Conservation (phyloP, 495 filamentous ascomycete genomes). For the Aspergillus taichungensis region DNA sequence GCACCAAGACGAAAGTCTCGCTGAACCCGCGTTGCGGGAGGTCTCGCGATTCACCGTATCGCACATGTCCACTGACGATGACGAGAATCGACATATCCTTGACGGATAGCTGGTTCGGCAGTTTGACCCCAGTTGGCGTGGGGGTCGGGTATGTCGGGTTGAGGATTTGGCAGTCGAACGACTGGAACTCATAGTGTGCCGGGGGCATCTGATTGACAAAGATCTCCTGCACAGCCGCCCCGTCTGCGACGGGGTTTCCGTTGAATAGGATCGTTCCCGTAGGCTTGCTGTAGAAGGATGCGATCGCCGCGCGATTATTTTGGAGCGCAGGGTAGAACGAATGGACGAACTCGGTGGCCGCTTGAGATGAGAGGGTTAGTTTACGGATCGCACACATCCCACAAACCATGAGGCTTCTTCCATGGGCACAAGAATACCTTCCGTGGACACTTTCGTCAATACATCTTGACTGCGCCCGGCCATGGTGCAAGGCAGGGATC, state of each 20-base stretch:
- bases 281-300: slow-evolving; percentile 48
- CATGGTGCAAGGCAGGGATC: slow-evolving; percentile 14
- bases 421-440: slow-evolving; percentile 25
- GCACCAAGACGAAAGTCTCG: slow-evolving; percentile 68
- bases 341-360: slow-evolving; percentile 43
- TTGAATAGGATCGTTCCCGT: slow-evolving; percentile 55
- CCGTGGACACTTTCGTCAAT: slow-evolving; percentile 41
- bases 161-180: slow-evolving; percentile 64
- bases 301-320: slow-evolving; percentile 41
- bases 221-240: slow-evolving; percentile 47
- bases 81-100: slow-evolving; percentile 63
- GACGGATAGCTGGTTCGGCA: slow-evolving; percentile 21
- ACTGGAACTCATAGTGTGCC: slow-evolving; percentile 54
- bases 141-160: slow-evolving; percentile 51
- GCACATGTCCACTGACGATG: slow-evolving; percentile 57
- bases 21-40: slow-evolving; percentile 56
- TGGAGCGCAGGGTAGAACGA: slow-evolving; percentile 48
- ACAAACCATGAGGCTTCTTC: not conserved
- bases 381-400: slow-evolving; percentile 4
- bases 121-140: slow-evolving; percentile 29
- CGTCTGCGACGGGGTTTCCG: slow-evolving; percentile 49
- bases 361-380: slow-evolving; percentile 15
- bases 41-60: slow-evolving; percentile 47
- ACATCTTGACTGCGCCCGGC: slow-evolving; percentile 31
- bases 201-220: slow-evolving; percentile 55